A percentile compares a stretch with the other conserved stretches of the same genome.
These are phyloP conservation scores for Pyrus hybrid DNA, from an alignment of 331 rosid genomes.

Conservation along the genomic window DNA sequence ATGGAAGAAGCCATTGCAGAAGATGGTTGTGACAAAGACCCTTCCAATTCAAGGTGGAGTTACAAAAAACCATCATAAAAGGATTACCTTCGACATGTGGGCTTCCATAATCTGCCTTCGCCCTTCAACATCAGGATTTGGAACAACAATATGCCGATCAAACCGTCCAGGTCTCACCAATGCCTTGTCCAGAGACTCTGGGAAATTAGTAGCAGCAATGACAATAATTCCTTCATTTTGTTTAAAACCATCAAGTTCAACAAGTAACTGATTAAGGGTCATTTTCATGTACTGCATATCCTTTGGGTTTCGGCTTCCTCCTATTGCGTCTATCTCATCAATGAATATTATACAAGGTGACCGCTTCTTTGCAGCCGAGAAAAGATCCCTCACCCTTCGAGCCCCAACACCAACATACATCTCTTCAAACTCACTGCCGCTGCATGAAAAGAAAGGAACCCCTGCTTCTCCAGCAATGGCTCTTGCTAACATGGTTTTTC, in stretches of 20 bases:
- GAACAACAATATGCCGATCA: constrained; percentile 81
- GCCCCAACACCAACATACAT: constrained; percentile 98
- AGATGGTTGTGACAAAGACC: background rate
- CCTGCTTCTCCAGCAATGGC: constrained; percentile 99
- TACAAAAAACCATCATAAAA: background rate
- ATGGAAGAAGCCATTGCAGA: background rate
- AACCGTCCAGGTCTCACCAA: constrained; percentile 95
- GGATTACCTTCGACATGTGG: constrained; percentile 75
- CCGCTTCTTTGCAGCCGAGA: constrained; percentile 80
- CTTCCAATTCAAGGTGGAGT: background rate
- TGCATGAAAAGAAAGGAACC: constrained; percentile 90
- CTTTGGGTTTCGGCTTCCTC: constrained; percentile 70
- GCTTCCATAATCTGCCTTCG: constrained; percentile 82
- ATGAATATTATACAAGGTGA: constrained; percentile 90
- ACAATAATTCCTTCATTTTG: constrained; percentile 93
- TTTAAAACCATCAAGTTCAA: constrained; percentile 93
- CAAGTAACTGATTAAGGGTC: constrained; percentile 90
- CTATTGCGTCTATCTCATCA: constrained; percentile 93
- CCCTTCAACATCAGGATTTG: constrained; percentile 96
- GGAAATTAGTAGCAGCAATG: constrained; percentile 88
- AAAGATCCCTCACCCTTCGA: constrained; percentile 84
- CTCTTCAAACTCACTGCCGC: constrained; percentile 98
- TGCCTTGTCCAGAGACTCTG: constrained; percentile 83
- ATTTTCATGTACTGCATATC: constrained; percentile 70
- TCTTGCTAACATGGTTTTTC: constrained; percentile 94